Evolutionary conservation across 2,329 filamentous ascomycete genomes (phyloP), one percentile per base, ranked within the genome.

Genomic region (Emmonsiellopsis sp.): DNA sequence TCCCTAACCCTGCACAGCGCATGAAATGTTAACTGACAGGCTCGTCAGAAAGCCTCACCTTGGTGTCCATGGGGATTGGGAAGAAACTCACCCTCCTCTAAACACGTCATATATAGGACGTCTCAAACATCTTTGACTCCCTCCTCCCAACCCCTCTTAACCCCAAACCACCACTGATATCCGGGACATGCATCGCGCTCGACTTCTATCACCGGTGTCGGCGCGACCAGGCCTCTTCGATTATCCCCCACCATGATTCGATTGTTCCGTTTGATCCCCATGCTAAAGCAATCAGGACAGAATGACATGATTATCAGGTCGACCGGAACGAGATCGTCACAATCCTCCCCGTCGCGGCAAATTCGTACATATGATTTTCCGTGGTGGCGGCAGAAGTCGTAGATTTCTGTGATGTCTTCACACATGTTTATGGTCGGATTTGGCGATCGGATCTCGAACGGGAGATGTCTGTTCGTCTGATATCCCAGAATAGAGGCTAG

Each of bases 311-410:
- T 43, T 15, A 56, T 53, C 11, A 49, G 43, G 35, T 54, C 52
- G n/a, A 55, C 47, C 1, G 43, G 31, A 16, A 41, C 11, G 34
- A 55, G 51, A 13, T 50, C 15, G 15, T 56, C 41, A 35, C 54
- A 57, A 6, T 49, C 10, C 34, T 40, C 11, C 8, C 40, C 51
- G 10, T 57, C 34, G 4, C n/a, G 31, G 37, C 56, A 57, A 13
- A 48, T 35, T 7, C 48, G 34, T 4, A 56, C 46, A 32, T 47
- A 57, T 11, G 50, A 43, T 15, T 38, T 31, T 9, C 56, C 54
- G 15, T n/a, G 51, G n/a, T 57, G 56, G n/a, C 54, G 31, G 15
- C 56, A 57, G 51, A 57, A 54, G 16, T 53, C 54, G 51, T 51
- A 57, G 32, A 42, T 34, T 30, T 57, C 56, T 3, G 56, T 52